phyloP scores from a whole-genome alignment of 495 filamentous ascomycete species.

The Aspergillus bridgeri region DNA sequence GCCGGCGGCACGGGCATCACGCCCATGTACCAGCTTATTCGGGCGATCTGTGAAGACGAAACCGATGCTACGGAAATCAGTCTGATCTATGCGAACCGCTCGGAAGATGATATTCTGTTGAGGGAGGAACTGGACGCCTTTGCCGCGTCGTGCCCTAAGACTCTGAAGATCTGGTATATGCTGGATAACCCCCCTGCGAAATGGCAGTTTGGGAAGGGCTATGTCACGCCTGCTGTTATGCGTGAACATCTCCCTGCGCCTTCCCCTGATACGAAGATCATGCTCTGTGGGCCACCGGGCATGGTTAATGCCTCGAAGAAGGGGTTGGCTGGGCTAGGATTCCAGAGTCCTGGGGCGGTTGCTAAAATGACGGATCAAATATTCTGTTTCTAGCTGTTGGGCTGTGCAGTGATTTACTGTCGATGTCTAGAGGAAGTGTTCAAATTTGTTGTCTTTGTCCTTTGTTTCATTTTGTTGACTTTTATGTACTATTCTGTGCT shows the following conservation, averaged over 20 bases:
- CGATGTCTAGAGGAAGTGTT: too few species aligned
- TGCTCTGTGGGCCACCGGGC: slow-evolving; percentile 42
- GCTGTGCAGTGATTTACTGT: too few species aligned
- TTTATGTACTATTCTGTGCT: too few species aligned
- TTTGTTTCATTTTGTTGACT: too few species aligned
- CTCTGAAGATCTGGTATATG: slow-evolving; percentile 44
- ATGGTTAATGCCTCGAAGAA: slow-evolving; percentile 40
- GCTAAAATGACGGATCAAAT: slow-evolving; percentile 39
- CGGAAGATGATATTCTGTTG: slow-evolving; percentile 38
- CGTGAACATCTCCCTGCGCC: slow-evolving; percentile 20
- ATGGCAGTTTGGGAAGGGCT: slow-evolving; percentile 23
- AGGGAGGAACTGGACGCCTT: slow-evolving; percentile 47
- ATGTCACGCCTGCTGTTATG: slow-evolving; percentile 26
- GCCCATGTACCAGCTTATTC: slow-evolving; percentile 54
- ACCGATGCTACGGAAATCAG: slow-evolving; percentile 44
- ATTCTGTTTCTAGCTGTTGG: slow-evolving; percentile 30
- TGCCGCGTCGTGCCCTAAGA: slow-evolving; percentile 30
- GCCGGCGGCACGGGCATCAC: slow-evolving; percentile 56
- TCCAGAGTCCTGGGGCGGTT: slow-evolving; percentile 29
- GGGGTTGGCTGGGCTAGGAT: slow-evolving; percentile 31
- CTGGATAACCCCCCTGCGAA: slow-evolving; percentile 28
- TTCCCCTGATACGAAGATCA: slow-evolving; percentile 29
- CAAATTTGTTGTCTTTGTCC: background rate
- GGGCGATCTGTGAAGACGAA: slow-evolving; percentile 48
- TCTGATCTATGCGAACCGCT: slow-evolving; percentile 45